A percentile compares a stretch with the other conserved stretches of the same genome.
Evolutionary conservation across 1,284 basidiomycete genomes (phyloP).

Genomic region (Pterulicium gracile): DNA sequence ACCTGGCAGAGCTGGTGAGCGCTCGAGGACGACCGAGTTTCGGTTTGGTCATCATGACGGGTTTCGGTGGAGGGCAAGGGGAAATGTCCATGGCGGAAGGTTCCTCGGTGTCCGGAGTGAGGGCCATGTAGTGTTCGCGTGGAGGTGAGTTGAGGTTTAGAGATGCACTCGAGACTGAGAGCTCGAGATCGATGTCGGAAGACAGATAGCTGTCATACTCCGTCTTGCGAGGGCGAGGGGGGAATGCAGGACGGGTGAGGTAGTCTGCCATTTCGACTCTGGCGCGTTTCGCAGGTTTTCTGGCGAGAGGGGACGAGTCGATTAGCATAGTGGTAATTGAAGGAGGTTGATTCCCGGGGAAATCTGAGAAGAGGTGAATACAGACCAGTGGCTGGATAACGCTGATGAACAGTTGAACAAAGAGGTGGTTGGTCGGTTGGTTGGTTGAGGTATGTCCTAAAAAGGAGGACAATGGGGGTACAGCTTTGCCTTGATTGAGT

Average conservation of each 20-base stretch:
- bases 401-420: neutral
- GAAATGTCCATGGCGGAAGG: conserved; percentile 71
- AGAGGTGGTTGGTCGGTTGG: neutral
- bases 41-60: conserved; percentile 16
- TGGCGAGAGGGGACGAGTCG: neutral
- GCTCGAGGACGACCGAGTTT: conserved; percentile 40
- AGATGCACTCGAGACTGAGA: conserved; percentile 60
- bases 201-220: conserved; percentile 57
- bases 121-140: conserved; percentile 24
- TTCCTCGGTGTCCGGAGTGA: conserved; percentile 34
- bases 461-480: conserved; percentile 11
- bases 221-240: conserved; percentile 3
- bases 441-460: conserved; percentile 12
- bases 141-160: conserved; percentile 68
- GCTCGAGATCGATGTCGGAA: conserved; percentile 50
- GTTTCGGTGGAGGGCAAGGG: conserved; percentile 37
- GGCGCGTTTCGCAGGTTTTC: conserved; percentile 1
- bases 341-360: neutral
- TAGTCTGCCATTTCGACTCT: neutral
- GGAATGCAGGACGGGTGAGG: neutral
- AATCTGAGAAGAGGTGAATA: neutral
- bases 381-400: neutral
- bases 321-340: neutral
- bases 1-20: conserved; percentile 45
- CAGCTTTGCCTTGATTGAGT: conserved; percentile 7